Base-by-base conservation (phyloP, 2,329 filamentous ascomycete species). In the Chrysoporthe deuterocubensis region DNA sequence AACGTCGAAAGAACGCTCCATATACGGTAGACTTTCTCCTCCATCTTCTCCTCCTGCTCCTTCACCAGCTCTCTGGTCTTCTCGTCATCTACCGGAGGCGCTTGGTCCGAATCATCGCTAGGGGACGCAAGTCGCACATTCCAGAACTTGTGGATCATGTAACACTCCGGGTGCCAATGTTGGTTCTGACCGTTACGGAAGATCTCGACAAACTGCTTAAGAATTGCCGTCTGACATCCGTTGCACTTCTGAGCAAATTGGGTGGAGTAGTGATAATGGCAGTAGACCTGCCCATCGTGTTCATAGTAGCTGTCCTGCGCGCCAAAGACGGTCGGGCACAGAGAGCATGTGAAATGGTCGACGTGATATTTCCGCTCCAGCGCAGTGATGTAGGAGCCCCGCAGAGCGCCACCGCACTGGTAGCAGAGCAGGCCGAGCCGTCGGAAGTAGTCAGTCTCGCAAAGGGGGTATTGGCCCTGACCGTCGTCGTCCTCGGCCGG, bases 71-170 rank as follows among this genome's bases (percentile, higher is more conserved):
- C 90, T 64, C 94, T 90, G 71, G 90, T 87, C 70, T 90, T 88
- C 59, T 81, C 77, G 65, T 88, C 85, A 64, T 84, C 81, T 13
- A 78, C 76, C 64, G 84, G 80, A n/a, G 80, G 76, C 26, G 78
- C 71, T 16, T 68, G 72, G 42, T 78, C 81, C 46, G 83, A 76
- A 13, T 80, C 76, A 67, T 89, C 84, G 52, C 85, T 84, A 13
- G 87, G 84, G 37, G 89, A 85, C 13, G 89, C 89, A 48, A 99
- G 84, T 63, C 96, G 90, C 69, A 99, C 96, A 77, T 98, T 99
- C 96, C 96, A 99, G 80, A 98, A 99, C 76, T 99, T 99, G 82
- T 99, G 96, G 71, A 99, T 99, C 96, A 99, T 99, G 80, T 99
- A 99, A 80, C 96, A 99, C 80, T 99, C 96, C 1, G 96, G 96